phyloP scores from a whole-genome alignment of 1,139 yeast species.

The Saccharomycopsis hybrid region DNA sequence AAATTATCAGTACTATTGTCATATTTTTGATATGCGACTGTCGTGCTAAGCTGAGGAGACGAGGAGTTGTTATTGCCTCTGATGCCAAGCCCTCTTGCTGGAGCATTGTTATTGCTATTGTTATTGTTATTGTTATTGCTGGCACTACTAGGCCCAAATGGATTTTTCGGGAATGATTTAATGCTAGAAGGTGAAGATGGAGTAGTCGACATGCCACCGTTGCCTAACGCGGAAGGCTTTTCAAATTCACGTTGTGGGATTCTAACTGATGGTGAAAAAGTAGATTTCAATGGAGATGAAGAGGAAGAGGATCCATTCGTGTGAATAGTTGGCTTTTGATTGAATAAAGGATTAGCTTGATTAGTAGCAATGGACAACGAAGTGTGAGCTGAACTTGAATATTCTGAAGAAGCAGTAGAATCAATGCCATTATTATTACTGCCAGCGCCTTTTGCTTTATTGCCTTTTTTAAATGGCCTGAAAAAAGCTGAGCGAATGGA shows the following conservation, averaged over 20 bases:
- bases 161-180: neutral
- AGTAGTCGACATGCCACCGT: neutral
- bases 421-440: neutral
- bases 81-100: no score
- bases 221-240: neutral
- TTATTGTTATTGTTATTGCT: neutral
- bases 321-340: neutral
- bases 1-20: neutral
- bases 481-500: slow-evolving; percentile 15
- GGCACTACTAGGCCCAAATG: neutral
- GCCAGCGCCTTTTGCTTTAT: neutral
- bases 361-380: slow-evolving; percentile 2
- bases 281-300: neutral
- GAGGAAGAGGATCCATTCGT: neutral
- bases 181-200: slow-evolving; percentile 1
- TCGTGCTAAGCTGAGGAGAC: neutral
- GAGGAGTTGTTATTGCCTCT: neutral
- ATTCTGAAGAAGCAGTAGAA: neutral
- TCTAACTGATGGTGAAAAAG: neutral
- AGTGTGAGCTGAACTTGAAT: slow-evolving; percentile 7
- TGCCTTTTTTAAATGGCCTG: slow-evolving; percentile 15
- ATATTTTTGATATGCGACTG: neutral
- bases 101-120: neutral
- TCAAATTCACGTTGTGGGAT: neutral
- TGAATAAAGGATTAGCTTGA: neutral